Evolutionary conservation across 2,329 filamentous ascomycete species (phyloP), one percentile per base, ranked within the genome.

Genomic region (Curvularia hawaiiensis): DNA sequence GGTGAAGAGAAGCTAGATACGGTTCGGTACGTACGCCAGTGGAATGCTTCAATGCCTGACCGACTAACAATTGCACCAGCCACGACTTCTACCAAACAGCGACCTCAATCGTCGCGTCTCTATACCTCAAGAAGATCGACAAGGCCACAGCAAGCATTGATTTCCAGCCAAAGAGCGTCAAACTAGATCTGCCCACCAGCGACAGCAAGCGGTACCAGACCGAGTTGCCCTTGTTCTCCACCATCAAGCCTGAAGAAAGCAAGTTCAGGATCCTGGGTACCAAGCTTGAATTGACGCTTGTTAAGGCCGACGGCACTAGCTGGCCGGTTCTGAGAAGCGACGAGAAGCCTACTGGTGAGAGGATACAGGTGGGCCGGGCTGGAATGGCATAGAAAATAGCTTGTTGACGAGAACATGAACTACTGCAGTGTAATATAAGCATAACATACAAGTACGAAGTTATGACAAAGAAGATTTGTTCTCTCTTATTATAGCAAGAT

Each of bases 51-150:
- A n/a, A 18, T 12, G 28, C 24, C 52, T 40, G 20, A 22, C 30
- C 18, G 46, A 31, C 62, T 69, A 40, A 66, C 43, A 18, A 22
- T 18, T 10, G 24, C 30, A 46, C 44, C 69, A 90, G 89, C 59
- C 87, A 90, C 73, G 95, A 99, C 78, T 99, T 94, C 79, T 99
- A 99, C 79, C 95, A 99, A 78, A 98, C 95, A 1, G 82, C 89
- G 2, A 85, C 86, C 12, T 88, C 87, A 14, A 91, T 98, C 56
- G 97, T 96, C 65, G 93, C 90, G 2, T 95, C 91, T 9, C 89
- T 97, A 66, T 99, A 96, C 79, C 84, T 98, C 53, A 99, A 98
- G 83, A 98, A 98, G 81, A 97, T 99, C 69, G 87, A 93, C 79
- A 96, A 94, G 78, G 84, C 88, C 24, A 84, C 80, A 26, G 90